Conservation (phyloP, 331 rosid genomes). For the Arachis monticola region DNA sequence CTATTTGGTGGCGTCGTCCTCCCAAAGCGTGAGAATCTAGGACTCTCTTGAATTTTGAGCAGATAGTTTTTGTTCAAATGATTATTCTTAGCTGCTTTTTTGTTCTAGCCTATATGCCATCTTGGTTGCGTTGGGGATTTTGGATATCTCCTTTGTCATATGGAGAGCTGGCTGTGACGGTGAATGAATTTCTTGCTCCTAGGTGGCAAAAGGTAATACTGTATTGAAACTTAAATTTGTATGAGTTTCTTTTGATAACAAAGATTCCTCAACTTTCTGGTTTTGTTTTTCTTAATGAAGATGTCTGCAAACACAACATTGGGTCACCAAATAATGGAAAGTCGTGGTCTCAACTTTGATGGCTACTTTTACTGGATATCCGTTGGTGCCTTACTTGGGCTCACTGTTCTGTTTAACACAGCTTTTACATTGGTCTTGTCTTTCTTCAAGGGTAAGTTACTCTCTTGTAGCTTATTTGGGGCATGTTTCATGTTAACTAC, state of each 20-base stretch:
- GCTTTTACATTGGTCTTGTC: constrained; percentile 56
- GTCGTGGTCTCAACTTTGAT: constrained; percentile 58
- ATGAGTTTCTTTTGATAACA: not conserved
- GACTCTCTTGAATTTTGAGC: constrained; percentile 6
- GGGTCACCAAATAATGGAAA: constrained; percentile 52
- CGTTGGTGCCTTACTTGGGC: constrained; percentile 57
- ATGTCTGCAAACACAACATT: constrained; percentile 41
- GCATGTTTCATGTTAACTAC: constrained; percentile 28
- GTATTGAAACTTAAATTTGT: not conserved
- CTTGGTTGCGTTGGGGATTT: constrained; percentile 69
- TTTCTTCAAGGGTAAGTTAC: constrained; percentile 54
- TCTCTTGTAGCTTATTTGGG: not conserved
- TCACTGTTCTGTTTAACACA: constrained; percentile 49
- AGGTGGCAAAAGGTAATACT: constrained; percentile 62
- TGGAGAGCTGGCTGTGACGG: constrained; percentile 61
- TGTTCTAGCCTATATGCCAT: constrained; percentile 66
- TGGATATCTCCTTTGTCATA: constrained; percentile 72
- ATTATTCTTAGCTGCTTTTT: constrained; percentile 27
- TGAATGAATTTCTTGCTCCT: constrained; percentile 70
- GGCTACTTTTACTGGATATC: constrained; percentile 62
- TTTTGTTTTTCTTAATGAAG: constrained; percentile 38
- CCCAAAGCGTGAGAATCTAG: constrained; percentile 42
- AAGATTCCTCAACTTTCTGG: not conserved
- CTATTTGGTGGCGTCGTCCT: constrained; percentile 64
- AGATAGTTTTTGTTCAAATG: constrained; percentile 11